Base-by-base conservation (phyloP, 2,329 filamentous ascomycete genomes). In the Talaromyces sp. region DNA sequence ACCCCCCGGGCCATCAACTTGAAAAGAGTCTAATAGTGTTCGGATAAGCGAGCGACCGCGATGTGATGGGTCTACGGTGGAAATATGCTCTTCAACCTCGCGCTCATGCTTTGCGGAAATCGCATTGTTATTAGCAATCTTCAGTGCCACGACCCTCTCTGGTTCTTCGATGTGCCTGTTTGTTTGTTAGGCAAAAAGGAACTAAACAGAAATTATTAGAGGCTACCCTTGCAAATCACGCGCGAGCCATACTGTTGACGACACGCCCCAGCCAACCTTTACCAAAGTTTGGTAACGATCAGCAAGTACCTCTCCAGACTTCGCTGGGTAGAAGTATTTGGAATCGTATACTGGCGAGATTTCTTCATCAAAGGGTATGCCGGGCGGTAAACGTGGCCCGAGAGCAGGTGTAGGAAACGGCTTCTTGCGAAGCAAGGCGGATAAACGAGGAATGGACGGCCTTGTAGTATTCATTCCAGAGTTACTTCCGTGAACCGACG, bases 21-120 rank as follows among this genome's bases (percentile, higher is more conserved):
- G 52, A 55, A 63, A 63, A 9, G 35, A 52, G 38, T 60, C 51
- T 24, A 61, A 9, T 17, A 50, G 56, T 46, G 38, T 60, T 29
- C 55, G 41, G 38, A 79, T 61, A n/a, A 64, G 58, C 9, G 62
- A 61, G 14, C 63, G 66, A 31, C 73, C 73, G 11, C 69, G 69
- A 59, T 77, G 72, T n/a, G 21, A 57, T 55, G 55, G 55, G 2
- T 69, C 56, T 17, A 55, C 62, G 49, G 32, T 56, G 11, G 71
- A 67, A 3, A 81, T 75, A 24, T 70, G 71, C 63, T 73, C 72
- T 3, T 69, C 64, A 11, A 80, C 64, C 65, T 81, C 79, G 10
- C 56, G 56, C 65, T 81, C 79, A 49, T 49, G 31, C 7, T 24
- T 10, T 19, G 6, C n/a, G 2, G 31, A 32, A 27, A 8, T 64